Conservation (phyloP, 2,329 filamentous ascomycete genomes). For the Beauveria sp. region DNA sequence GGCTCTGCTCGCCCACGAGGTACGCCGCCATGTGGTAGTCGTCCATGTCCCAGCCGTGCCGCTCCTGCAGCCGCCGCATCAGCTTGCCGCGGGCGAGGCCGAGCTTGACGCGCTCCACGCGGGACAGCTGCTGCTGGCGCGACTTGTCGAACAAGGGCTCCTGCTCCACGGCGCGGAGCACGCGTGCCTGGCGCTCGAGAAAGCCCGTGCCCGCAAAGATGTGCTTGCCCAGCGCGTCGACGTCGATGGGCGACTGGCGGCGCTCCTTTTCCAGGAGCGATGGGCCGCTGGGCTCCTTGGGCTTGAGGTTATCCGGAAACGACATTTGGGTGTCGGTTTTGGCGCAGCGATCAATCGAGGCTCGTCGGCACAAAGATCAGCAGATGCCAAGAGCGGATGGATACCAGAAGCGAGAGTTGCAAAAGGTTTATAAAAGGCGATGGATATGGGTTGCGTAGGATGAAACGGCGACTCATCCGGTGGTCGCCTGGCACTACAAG, state of each 20-base stretch:
- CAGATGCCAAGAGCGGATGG: neutral
- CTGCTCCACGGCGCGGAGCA: conserved; percentile 56
- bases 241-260: conserved; percentile 56
- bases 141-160: conserved; percentile 72
- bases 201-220: conserved; percentile 57
- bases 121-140: conserved; percentile 67
- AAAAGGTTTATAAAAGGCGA: neutral
- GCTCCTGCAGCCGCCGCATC: conserved; percentile 55
- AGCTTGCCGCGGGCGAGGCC: conserved; percentile 65
- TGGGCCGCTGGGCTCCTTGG: conserved; percentile 55
- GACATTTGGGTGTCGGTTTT: neutral
- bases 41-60: conserved; percentile 61
- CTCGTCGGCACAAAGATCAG: neutral
- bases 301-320: conserved; percentile 20
- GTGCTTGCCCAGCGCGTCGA: conserved; percentile 59
- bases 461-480: neutral
- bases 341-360: too few species aligned
- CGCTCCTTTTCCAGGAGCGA: conserved; percentile 65
- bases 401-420: too few species aligned
- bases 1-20: conserved; percentile 64
- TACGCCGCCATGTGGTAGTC: conserved; percentile 60
- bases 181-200: conserved; percentile 50
- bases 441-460: neutral
- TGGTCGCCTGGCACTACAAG: neutral
- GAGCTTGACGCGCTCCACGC: conserved; percentile 60